These are phyloP conservation scores for Flaveria ramosissima DNA, from an alignment of 129 eudicot species.

Conservation along the genomic window DNA sequence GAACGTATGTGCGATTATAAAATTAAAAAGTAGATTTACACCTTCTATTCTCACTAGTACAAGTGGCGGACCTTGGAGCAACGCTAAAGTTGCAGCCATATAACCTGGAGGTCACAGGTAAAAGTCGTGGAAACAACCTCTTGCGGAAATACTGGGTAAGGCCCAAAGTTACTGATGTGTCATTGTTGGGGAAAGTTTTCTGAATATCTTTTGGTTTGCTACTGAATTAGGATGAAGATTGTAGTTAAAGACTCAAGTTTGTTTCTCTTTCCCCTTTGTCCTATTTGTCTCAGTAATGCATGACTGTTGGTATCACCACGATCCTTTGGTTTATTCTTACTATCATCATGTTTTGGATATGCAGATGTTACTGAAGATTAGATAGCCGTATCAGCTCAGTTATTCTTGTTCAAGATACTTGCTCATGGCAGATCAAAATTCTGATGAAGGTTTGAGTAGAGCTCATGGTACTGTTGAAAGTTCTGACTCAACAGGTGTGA, in stretches of 20 bases:
- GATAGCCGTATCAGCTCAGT: background rate
- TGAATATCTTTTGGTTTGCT: no score
- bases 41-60: no score
- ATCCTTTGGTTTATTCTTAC: background rate
- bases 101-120: no score
- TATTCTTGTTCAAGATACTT: slow-evolving; percentile 23
- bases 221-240: background rate
- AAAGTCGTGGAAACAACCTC: no score
- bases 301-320: background rate
- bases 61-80: no score
- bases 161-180: no score
- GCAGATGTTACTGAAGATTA: slow-evolving; percentile 13
- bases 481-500: slow-evolving; percentile 5
- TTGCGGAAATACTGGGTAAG: no score
- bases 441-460: slow-evolving; percentile 22
- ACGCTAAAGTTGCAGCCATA: no score
- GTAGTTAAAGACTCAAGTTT: background rate
- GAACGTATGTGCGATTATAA: background rate
- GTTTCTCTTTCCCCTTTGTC: no score
- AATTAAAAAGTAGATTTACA: no score
- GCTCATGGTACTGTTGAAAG: slow-evolving; percentile 26
- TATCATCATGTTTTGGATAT: slow-evolving; percentile 1
- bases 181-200: no score
- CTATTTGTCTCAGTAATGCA: no score
- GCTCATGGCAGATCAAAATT: slow-evolving; percentile 59